A percentile compares a stretch with the other conserved stretches of the same genome.
phyloP scores from a whole-genome alignment of 352 stramenopile species.

The Phytophthora kernoviae region DNA sequence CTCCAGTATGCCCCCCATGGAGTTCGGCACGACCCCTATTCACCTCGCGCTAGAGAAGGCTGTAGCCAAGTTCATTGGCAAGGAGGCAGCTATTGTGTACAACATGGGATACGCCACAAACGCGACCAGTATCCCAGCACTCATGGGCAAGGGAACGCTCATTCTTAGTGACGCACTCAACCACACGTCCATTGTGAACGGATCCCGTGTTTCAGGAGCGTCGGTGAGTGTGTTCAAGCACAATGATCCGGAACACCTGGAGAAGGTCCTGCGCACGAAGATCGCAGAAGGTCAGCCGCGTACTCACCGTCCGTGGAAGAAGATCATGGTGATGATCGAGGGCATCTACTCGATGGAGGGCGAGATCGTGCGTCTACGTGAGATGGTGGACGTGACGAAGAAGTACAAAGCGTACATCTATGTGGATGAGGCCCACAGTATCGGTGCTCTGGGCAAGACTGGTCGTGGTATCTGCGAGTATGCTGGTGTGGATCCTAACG shows the following conservation, averaged over 20 bases:
- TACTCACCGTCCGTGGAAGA: slow-evolving; percentile 96
- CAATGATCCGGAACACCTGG: slow-evolving; percentile 95
- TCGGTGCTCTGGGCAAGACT: slow-evolving; percentile 94
- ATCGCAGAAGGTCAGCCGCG: slow-evolving; percentile 87
- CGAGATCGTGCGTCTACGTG: slow-evolving; percentile 94
- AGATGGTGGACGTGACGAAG: slow-evolving; percentile 94
- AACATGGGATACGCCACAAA: slow-evolving; percentile 99
- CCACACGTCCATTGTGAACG: slow-evolving; percentile 99
- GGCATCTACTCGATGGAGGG: slow-evolving; percentile 99
- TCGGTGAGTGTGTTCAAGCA: slow-evolving; percentile 96
- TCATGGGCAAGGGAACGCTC: slow-evolving; percentile 94
- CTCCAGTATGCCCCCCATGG: slow-evolving; percentile 66
- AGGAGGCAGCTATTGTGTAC: slow-evolving; percentile 96
- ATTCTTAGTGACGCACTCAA: slow-evolving; percentile 98
- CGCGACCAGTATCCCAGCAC: slow-evolving; percentile 95
- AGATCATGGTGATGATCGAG: slow-evolving; percentile 97
- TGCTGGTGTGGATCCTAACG: slow-evolving; percentile 92
- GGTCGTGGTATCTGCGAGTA: slow-evolving; percentile 96
- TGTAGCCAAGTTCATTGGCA: slow-evolving; percentile 96
- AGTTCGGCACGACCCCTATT: slow-evolving; percentile 88
- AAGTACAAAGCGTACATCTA: slow-evolving; percentile 98
- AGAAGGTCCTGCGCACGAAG: slow-evolving; percentile 84
- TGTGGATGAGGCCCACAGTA: slow-evolving; percentile 97
- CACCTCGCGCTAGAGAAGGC: slow-evolving; percentile 94
- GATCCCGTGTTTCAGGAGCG: slow-evolving; percentile 91